Percentiles rank a stretch among this genome's conserved stretches.
Evolutionary conservation across 1,139 yeast genomes (phyloP).

Genomic region (Pichia sp.): DNA sequence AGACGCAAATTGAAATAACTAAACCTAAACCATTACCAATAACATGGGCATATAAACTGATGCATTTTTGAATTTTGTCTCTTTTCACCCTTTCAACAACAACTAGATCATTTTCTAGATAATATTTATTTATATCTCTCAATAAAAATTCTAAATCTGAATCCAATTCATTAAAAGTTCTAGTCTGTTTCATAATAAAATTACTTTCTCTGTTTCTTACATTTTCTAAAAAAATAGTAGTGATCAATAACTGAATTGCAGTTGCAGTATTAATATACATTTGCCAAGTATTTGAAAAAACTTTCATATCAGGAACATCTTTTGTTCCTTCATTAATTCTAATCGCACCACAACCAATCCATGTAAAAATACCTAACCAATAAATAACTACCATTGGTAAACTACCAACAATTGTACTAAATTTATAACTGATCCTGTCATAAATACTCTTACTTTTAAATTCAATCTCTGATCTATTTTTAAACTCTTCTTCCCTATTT

Average conservation of each 20-base stretch:
- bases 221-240: constrained; percentile 32
- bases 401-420: constrained; percentile 28
- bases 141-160: constrained; percentile 26
- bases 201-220: constrained; percentile 33
- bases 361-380: constrained; percentile 33
- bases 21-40: constrained; percentile 37
- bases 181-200: constrained; percentile 26
- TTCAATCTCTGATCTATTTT: background rate
- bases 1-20: constrained; percentile 29
- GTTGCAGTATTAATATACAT: constrained; percentile 36
- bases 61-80: constrained; percentile 22
- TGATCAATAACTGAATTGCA: constrained; percentile 32
- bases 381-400: constrained; percentile 29
- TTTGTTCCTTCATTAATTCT: constrained; percentile 18
- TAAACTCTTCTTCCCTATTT: background rate
- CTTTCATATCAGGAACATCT: constrained; percentile 13
- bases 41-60: constrained; percentile 35
- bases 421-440: constrained; percentile 27
- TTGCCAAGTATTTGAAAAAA: constrained; percentile 34
- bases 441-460: constrained; percentile 22
- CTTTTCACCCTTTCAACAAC: constrained; percentile 23
- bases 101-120: constrained; percentile 24
- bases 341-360: constrained; percentile 34
- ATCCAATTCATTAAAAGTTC: constrained; percentile 27
- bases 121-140: constrained; percentile 23